These are phyloP conservation scores for Auriscalpium vulgare DNA, from an alignment of 768 basidiomycete genomes.

Conservation along the genomic window DNA sequence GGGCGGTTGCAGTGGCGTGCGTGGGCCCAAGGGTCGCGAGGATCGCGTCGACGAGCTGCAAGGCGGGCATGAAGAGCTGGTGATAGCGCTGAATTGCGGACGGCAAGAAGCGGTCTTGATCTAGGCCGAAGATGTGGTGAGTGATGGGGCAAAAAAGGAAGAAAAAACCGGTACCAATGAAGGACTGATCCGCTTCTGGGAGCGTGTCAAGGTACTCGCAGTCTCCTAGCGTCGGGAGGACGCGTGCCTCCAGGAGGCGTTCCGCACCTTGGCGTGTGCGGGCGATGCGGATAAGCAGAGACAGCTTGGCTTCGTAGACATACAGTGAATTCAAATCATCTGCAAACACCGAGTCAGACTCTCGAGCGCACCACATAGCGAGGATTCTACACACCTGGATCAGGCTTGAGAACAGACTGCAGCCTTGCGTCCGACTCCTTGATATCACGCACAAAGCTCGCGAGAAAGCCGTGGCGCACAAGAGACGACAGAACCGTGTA, in stretches of 20 bases:
- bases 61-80: constrained; percentile 78
- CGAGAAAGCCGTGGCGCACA: constrained; percentile 66
- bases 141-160: background rate
- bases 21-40: constrained; percentile 69
- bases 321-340: constrained; percentile 88
- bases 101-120: constrained; percentile 81
- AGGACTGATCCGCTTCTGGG: constrained; percentile 75
- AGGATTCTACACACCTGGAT: constrained; percentile 59
- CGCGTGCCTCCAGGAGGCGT: constrained; percentile 67
- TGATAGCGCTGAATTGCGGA: constrained; percentile 86
- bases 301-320: constrained; percentile 93
- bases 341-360: constrained; percentile 21
- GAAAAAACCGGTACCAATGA: constrained; percentile 51
- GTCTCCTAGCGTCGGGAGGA: constrained; percentile 66
- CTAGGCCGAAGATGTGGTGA: constrained; percentile 29
- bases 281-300: constrained; percentile 76
- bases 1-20: constrained; percentile 59
- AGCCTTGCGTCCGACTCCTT: constrained; percentile 76
- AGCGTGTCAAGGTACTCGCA: constrained; percentile 85
- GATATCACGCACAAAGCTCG: constrained; percentile 74
- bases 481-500: constrained; percentile 51
- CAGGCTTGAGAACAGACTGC: constrained; percentile 73
- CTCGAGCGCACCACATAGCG: background rate
- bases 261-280: constrained; percentile 82
- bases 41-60: constrained; percentile 75